A percentile compares a stretch with the other conserved stretches of the same genome.
Evolutionary conservation across 108 stramenopile genomes (phyloP).

Genomic region (Mediolabrus comicus): DNA sequence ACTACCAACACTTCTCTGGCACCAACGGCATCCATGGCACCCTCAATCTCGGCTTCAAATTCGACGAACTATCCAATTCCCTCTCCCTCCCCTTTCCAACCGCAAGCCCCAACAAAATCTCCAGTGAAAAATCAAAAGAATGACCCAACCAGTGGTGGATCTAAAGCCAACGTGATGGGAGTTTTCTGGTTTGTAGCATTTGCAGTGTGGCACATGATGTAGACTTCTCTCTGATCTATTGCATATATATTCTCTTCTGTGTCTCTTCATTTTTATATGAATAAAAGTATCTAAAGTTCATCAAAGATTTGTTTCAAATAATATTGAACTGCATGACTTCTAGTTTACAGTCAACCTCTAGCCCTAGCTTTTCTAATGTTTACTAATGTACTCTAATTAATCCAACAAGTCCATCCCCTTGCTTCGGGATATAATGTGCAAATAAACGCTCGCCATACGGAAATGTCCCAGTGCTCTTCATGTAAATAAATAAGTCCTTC

Average conservation of each 20-base stretch:
- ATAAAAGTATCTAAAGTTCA: neutral
- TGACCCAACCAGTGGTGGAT: neutral
- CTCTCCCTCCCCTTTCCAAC: neutral
- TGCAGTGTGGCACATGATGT: neutral
- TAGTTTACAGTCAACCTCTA: no score
- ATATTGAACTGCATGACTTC: neutral
- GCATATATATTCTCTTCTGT: neutral
- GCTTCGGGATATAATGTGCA: slow-evolving; percentile 56
- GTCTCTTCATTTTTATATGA: neutral
- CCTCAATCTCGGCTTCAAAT: no score
- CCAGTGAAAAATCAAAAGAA: neutral
- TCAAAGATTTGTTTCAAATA: neutral
- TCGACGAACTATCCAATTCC: no score
- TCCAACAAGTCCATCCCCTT: slow-evolving; percentile 20
- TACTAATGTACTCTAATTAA: neutral
- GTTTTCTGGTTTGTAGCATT: neutral
- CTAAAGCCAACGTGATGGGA: neutral
- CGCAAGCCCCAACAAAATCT: neutral
- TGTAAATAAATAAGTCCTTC: slow-evolving; percentile 63
- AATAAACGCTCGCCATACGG: slow-evolving; percentile 72
- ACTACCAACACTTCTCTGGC: neutral
- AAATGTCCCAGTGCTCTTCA: slow-evolving; percentile 75
- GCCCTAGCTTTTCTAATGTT: no score
- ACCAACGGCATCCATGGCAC: neutral
- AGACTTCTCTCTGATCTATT: neutral